Conservation (phyloP, 495 filamentous ascomycete genomes). For the Jackrogersella minutella region DNA sequence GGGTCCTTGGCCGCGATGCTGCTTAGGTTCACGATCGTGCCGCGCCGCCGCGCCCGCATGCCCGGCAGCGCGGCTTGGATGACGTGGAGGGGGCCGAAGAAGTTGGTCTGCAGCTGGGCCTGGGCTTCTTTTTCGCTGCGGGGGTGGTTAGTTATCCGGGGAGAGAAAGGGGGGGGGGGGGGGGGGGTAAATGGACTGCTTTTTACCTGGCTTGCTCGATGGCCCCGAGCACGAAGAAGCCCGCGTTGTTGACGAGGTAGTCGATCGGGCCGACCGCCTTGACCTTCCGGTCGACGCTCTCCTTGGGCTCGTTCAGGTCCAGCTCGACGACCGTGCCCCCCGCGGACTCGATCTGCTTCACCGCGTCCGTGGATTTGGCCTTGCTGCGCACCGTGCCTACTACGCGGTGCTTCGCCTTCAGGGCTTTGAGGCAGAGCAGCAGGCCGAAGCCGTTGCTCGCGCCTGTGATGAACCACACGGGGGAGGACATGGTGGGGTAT, state of each 20-base stretch:
- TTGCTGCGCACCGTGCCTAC: conserved; percentile 56
- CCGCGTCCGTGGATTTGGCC: conserved; percentile 22
- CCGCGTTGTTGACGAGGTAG: conserved; percentile 62
- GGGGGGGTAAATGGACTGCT: not conserved
- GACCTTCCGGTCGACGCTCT: conserved; percentile 48
- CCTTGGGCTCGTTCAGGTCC: conserved; percentile 48
- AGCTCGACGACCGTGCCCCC: conserved; percentile 48
- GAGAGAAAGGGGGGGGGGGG: not conserved
- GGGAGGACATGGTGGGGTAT: conserved; percentile 30
- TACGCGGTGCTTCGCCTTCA: conserved; percentile 53
- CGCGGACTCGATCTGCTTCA: conserved; percentile 35
- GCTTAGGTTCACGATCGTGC: conserved; percentile 58
- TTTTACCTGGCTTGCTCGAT: conserved; percentile 55
- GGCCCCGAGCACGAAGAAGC: conserved; percentile 50
- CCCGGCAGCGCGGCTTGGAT: conserved; percentile 55
- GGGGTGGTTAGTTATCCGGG: not conserved
- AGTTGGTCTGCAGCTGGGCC: conserved; percentile 57
- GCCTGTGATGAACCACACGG: conserved; percentile 61
- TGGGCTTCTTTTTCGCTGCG: conserved; percentile 50
- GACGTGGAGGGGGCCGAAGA: conserved; percentile 58
- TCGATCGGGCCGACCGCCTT: conserved; percentile 55
- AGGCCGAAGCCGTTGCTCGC: conserved; percentile 61
- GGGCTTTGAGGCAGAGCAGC: conserved; percentile 52
- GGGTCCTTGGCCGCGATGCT: conserved; percentile 56
- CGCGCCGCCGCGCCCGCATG: conserved; percentile 56